Percentiles rank a stretch among this genome's conserved stretches.
These are phyloP conservation scores for Mitragyna speciosa DNA, from an alignment of 257 asterid species.

Conservation along the genomic window DNA sequence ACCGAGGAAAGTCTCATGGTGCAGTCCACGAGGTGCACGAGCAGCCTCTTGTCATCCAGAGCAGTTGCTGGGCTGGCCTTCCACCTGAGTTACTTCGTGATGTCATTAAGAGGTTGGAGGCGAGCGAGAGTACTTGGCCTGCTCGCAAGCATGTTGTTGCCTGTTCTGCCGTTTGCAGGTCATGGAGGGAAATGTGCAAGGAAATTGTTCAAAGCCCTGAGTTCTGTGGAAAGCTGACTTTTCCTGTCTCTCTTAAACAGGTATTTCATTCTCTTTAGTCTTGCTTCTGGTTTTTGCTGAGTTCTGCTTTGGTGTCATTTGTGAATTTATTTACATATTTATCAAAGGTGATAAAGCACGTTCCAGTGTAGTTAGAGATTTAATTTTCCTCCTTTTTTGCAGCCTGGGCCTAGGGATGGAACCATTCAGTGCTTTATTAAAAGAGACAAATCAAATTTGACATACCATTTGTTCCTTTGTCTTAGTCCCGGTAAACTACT, in stretches of 20 bases:
- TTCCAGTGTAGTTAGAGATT: conserved; percentile 9
- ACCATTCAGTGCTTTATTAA: conserved; percentile 77
- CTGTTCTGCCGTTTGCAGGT: conserved; percentile 78
- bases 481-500: conserved; percentile 61
- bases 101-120: conserved; percentile 77
- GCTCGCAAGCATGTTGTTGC: conserved; percentile 79
- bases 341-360: background rate
- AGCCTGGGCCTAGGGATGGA: conserved; percentile 88
- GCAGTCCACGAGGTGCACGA: conserved; percentile 82
- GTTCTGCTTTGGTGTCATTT: no score
- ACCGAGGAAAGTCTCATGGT: conserved; percentile 63
- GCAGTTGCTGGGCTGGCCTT: conserved; percentile 81
- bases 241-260: conserved; percentile 83
- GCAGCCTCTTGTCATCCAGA: conserved; percentile 58
- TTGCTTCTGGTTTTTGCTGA: background rate
- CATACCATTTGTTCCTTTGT: conserved; percentile 74
- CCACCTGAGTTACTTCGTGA: conserved; percentile 83
- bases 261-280: conserved; percentile 24
- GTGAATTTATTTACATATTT: background rate
- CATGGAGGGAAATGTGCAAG: conserved; percentile 86
- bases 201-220: conserved; percentile 74
- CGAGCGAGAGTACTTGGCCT: conserved; percentile 83
- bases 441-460: conserved; percentile 72
- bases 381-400: conserved; percentile 27
- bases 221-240: conserved; percentile 63